Evolutionary conservation across 2,329 filamentous ascomycete species (phyloP).

Genomic region (Curvularia sp.): DNA sequence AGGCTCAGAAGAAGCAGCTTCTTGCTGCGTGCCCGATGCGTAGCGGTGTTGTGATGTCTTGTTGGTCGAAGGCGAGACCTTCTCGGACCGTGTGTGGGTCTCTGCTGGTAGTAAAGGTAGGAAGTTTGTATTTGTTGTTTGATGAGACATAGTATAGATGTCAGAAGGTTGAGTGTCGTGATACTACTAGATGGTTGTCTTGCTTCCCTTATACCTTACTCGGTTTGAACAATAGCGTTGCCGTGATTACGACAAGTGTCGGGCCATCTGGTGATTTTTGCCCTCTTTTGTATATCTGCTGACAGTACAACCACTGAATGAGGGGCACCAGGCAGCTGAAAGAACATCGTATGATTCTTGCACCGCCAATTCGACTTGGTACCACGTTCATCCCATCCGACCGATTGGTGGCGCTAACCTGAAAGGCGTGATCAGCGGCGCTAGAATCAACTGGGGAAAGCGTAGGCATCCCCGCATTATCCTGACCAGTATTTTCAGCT

Average conservation of each 20-base stretch:
- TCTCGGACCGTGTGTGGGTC: background rate
- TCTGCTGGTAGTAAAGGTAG: background rate
- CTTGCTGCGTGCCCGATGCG: background rate
- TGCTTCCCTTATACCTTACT: background rate
- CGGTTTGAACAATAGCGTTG: background rate
- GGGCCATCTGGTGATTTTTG: background rate
- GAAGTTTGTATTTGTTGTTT: background rate
- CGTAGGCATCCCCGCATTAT: conserved; percentile 4
- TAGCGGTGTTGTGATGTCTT: background rate
- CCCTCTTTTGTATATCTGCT: background rate
- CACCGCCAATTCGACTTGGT: background rate
- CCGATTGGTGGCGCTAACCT: background rate
- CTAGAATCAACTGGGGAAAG: conserved; percentile 2
- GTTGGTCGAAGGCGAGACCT: background rate
- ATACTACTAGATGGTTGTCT: background rate
- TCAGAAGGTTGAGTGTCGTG: background rate
- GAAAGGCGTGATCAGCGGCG: background rate
- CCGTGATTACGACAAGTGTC: background rate
- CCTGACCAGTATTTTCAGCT: conserved; percentile 18
- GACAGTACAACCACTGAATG: background rate
- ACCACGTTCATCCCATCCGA: background rate
- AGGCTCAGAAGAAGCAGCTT: background rate
- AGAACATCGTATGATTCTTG: background rate
- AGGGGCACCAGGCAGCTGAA: background rate
- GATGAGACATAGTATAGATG: background rate